Evolutionary conservation across 192 early-diverging fungal species (phyloP), one percentile per base, ranked within the genome.

Genomic region (Podila clonocystis): DNA sequence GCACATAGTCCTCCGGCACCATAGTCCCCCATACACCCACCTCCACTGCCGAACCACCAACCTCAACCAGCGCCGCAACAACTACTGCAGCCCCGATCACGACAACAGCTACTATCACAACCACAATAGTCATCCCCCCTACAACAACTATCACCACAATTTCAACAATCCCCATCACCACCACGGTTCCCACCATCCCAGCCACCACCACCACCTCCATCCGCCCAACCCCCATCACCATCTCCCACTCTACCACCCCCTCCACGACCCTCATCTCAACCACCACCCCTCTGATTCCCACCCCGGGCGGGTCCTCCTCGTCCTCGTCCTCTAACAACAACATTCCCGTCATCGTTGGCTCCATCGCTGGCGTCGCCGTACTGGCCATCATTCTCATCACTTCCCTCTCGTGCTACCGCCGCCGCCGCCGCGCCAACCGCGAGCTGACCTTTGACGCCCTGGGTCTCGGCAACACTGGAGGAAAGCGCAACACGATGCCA

Each of bases 271-370:
- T 48, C 62, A 6, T n/a, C 17, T 31, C 62, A 24, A 63, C 31
- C 20, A 63, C 62, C 38, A 2, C 36, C 38, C 19, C 13, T 63
- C 24, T 31, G 17, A 17, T 9, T 38, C 62, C 13, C n/a, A 8
- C 13, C 38, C 31, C 15, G n/a, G 31, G n/a, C n/a, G 28, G 64
- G n/a, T n/a, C n/a, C 17, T 61, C 72, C n/a, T 76, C 74, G 0
- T 49, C 74, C 9, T 50, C 67, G 0, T 69, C 74, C n/a, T 15
- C 41, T 9, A 45, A 62, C 24, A 38, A 33, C 50, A 69, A 59
- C 19, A 62, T 76, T 33, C 67, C 74, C 7, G 65, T 41, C 1
- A 76, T 76, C 48, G 74, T 76, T 3, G 74, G 74, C n/a, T 58
- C 67, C n/a, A 28, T 76, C 13, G 68, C 68, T 45, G 74, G 74